Conservation (phyloP, 179 eudicot species). For the Spergularia azorica region DNA sequence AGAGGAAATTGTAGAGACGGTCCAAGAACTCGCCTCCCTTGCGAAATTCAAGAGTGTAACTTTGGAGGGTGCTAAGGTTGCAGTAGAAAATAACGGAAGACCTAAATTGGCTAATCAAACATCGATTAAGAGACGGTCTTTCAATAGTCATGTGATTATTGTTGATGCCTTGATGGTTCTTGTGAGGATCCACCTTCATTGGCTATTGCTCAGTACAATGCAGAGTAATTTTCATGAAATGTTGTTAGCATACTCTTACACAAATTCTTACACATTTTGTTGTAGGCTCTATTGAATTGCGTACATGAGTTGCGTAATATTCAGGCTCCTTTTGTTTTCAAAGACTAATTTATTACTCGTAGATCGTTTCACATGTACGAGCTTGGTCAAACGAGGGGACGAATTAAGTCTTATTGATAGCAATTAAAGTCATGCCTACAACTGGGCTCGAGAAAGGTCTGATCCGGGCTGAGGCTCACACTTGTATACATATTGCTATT, state of each 20-base stretch:
- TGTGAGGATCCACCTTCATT: conserved; percentile 24
- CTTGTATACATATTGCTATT: no score
- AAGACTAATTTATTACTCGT: no score
- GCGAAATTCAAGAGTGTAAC: conserved; percentile 22
- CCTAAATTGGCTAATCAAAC: conserved; percentile 12
- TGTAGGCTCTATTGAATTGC: neutral
- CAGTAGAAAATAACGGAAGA: neutral
- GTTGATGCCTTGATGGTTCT: conserved; percentile 24
- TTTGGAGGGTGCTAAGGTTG: conserved; percentile 9
- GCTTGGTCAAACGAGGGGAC: no score
- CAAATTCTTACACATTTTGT: no score
- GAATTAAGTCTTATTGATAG: no score
- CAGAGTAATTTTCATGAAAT: conserved; percentile 16
- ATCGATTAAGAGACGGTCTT: conserved; percentile 27
- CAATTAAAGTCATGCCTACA: no score
- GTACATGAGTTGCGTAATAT: no score
- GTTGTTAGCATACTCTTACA: neutral
- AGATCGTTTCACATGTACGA: no score
- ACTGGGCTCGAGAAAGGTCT: no score
- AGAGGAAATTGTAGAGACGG: conserved; percentile 29
- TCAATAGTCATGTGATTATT: conserved; percentile 26
- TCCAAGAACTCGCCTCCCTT: conserved; percentile 25
- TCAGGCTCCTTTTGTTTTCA: no score
- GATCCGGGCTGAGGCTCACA: no score
- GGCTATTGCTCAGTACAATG: conserved; percentile 19